Percentiles rank a stretch among this genome's conserved stretches.
Conservation (phyloP, 169 alveolate species). For the Plasmodium reichenowi region DNA sequence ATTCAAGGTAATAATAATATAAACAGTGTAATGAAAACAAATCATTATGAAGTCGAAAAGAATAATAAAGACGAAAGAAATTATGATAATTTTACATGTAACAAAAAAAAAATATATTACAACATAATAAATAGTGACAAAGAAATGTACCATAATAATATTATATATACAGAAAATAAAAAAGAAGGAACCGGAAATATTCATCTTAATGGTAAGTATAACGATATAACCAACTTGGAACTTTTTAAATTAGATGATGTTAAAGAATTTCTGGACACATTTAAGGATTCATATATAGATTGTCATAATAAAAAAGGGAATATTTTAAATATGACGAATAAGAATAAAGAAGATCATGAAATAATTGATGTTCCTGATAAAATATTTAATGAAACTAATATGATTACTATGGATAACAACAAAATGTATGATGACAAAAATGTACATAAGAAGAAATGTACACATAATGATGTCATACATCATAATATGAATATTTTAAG, state of each 20-base stretch:
- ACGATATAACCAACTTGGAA: neutral
- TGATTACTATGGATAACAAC: too few species aligned
- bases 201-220: neutral
- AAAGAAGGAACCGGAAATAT: too few species aligned
- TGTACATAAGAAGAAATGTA: neutral
- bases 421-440: neutral
- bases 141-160: neutral
- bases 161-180: neutral
- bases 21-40: neutral
- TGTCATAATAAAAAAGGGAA: neutral
- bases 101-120: neutral
- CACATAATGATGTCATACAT: neutral
- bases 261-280: constrained; percentile 16
- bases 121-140: neutral
- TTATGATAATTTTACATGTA: neutral
- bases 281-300: neutral
- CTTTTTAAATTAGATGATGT: constrained; percentile 9
- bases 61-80: neutral
- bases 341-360: neutral
- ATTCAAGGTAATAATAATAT: neutral
- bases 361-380: neutral
- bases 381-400: too few species aligned
- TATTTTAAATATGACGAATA: neutral
- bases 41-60: neutral
- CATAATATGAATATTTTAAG: too few species aligned